Conservation (phyloP, 148 eudicot species). For the Rhododendron simsii region DNA sequence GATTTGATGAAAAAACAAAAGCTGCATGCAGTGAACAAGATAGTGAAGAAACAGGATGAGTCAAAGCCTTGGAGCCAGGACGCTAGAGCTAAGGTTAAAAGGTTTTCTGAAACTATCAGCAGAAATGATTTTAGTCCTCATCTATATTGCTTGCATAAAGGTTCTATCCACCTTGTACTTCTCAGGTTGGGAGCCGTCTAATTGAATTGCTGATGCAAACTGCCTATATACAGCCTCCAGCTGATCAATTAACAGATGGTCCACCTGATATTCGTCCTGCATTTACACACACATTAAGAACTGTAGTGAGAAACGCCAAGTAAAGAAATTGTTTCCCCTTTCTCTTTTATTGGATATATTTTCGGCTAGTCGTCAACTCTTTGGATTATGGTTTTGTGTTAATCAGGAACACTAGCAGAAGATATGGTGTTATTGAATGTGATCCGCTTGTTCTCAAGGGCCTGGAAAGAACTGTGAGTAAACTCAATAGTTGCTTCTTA, state of each 20-base stretch:
- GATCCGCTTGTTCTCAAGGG: constrained; percentile 72
- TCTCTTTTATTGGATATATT: neutral
- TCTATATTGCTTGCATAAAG: neutral
- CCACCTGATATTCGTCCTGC: constrained; percentile 91
- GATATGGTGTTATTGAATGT: constrained; percentile 80
- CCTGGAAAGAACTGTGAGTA: constrained; percentile 78
- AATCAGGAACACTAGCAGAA: constrained; percentile 51
- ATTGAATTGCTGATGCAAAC: constrained; percentile 79
- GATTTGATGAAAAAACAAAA: constrained; percentile 77
- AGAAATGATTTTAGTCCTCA: neutral
- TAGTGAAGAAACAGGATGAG: constrained; percentile 50
- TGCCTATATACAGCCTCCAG: constrained; percentile 77
- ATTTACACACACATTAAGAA: constrained; percentile 56
- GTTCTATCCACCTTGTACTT: constrained; percentile 11
- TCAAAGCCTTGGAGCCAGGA: constrained; percentile 65
- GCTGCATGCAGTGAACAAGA: constrained; percentile 51
- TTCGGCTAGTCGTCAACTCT: constrained; percentile 2
- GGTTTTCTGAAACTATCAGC: neutral
- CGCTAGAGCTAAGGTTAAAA: constrained; percentile 79
- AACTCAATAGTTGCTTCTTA: neutral
- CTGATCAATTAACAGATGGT: constrained; percentile 48
- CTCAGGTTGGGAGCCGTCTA: constrained; percentile 83
- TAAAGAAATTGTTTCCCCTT: constrained; percentile 21
- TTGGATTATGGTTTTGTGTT: constrained; percentile 6
- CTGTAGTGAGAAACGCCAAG: constrained; percentile 48